These are phyloP conservation scores for Boeremia lycopersici DNA, from an alignment of 2,329 filamentous ascomycete genomes.

Conservation along the genomic window DNA sequence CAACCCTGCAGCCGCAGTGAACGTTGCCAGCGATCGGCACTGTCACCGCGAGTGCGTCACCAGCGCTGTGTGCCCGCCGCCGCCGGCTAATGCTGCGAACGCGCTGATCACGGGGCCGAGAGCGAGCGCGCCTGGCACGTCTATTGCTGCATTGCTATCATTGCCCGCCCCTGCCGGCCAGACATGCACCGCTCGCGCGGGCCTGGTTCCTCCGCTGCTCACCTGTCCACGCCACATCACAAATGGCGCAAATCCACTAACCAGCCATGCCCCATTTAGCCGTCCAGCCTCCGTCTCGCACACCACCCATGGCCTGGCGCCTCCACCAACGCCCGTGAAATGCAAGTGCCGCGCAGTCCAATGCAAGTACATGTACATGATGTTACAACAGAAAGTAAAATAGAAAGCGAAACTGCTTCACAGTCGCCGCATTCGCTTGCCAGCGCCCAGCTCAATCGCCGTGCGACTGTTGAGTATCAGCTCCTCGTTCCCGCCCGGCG, in stretches of 20 bases:
- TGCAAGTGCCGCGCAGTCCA: conserved; percentile 27
- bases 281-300: neutral
- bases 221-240: conserved; percentile 11
- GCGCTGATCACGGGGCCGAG: conserved; percentile 1
- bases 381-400: conserved; percentile 24
- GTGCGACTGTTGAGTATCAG: conserved; percentile 43
- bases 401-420: conserved; percentile 12
- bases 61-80: neutral
- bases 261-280: conserved; percentile 14
- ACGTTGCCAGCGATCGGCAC: conserved; percentile 4
- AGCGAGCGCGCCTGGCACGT: neutral
- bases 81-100: conserved; percentile 17
- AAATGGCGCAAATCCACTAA: conserved; percentile 15
- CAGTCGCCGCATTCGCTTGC: conserved; percentile 42
- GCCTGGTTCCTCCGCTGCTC: conserved; percentile 2
- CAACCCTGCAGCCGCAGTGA: conserved; percentile 15
- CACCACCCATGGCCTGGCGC: neutral
- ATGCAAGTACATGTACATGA: conserved; percentile 25
- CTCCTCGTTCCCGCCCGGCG: conserved; percentile 37
- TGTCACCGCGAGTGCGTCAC: conserved; percentile 1
- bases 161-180: neutral
- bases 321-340: conserved; percentile 25
- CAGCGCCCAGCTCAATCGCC: conserved; percentile 46
- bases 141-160: neutral
- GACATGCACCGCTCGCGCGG: neutral